A percentile compares a stretch with the other conserved stretches of the same genome.
These are phyloP conservation scores for Kazachstania kunashirensis DNA, from an alignment of 805 yeast species.

Conservation along the genomic window DNA sequence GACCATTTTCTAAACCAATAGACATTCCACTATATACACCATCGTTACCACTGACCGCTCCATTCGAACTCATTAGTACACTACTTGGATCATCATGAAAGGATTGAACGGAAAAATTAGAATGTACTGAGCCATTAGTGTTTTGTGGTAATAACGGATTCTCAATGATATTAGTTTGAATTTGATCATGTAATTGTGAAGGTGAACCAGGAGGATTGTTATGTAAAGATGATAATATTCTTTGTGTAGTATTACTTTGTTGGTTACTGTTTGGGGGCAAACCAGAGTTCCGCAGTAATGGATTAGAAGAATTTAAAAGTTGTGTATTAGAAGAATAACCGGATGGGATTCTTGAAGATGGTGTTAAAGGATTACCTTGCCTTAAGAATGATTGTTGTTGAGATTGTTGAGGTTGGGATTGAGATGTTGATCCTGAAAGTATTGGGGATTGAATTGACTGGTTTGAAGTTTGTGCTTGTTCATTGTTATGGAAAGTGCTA, in stretches of 20 bases:
- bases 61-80: slow-evolving; percentile 1
- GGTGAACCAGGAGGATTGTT: slow-evolving; percentile 1
- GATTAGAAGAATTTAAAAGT: slow-evolving; percentile 20
- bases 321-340: slow-evolving; percentile 25
- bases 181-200: slow-evolving; percentile 8
- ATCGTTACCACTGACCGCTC: neutral
- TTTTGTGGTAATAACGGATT: slow-evolving; percentile 20
- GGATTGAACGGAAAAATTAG: slow-evolving; percentile 28
- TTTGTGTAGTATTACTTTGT: slow-evolving; percentile 16
- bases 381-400: slow-evolving; percentile 25
- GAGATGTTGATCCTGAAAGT: neutral
- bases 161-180: slow-evolving; percentile 1
- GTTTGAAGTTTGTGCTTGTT: slow-evolving; percentile 1
- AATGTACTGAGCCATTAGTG: slow-evolving; percentile 29
- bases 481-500: slow-evolving; percentile 1
- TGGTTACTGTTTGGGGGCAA: slow-evolving; percentile 19
- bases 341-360: slow-evolving; percentile 29
- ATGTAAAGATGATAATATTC: slow-evolving; percentile 12
- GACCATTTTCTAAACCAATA: slow-evolving; percentile 1
- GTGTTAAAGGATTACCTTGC: slow-evolving; percentile 23
- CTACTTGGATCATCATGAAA: slow-evolving; percentile 15
- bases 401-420: slow-evolving; percentile 3
- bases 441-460: slow-evolving; percentile 2
- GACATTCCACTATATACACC: neutral
- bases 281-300: slow-evolving; percentile 24